Base-by-base conservation (phyloP, 192 early-diverging fungal species). In the Phycomyces blakesleeanus region DNA sequence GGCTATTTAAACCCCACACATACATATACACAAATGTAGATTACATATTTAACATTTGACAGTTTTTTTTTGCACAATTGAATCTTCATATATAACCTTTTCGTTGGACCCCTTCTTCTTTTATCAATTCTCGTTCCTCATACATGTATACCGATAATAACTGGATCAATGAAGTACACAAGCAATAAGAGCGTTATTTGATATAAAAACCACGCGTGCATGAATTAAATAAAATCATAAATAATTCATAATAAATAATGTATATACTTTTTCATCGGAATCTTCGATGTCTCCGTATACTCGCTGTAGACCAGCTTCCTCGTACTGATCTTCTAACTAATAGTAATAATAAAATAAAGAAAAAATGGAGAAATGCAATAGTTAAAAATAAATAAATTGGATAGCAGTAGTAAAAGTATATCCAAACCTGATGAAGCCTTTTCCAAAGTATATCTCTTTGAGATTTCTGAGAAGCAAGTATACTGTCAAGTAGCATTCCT, bases 361-460 rank as follows among this genome's bases (percentile, higher is more conserved):
- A n/a, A n/a, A n/a, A n/a, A n/a, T n/a, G n/a, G n/a, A n/a, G n/a
- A n/a, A n/a, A n/a, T n/a, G n/a, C n/a, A n/a, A n/a, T n/a, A n/a
- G n/a, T n/a, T n/a, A n/a, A n/a, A n/a, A n/a, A n/a, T n/a, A n/a
- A n/a, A n/a, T n/a, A n/a, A n/a, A n/a, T n/a, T n/a, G n/a, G n/a
- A n/a, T n/a, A n/a, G n/a, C n/a, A n/a, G n/a, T n/a, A n/a, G n/a
- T n/a, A n/a, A n/a, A n/a, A n/a, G n/a, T n/a, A n/a, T n/a, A n/a
- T n/a, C n/a, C 12, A 47, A 55, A 55, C 62, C 22, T 64, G 39
- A 20, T 64, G 39, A 4, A 64, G 40, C 51, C 42, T 18, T 21
- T 66, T 18, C 55, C 55, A 66, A 24, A 66, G 41, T 54, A 6
- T 2, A 11, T 66, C 34, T 26, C 64, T 20, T 21, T 66, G 21